Percentiles rank a stretch among this genome's conserved stretches.
These are phyloP conservation scores for Novymonas esmeraldas DNA, from an alignment of 208 protist genomes.

Conservation along the genomic window DNA sequence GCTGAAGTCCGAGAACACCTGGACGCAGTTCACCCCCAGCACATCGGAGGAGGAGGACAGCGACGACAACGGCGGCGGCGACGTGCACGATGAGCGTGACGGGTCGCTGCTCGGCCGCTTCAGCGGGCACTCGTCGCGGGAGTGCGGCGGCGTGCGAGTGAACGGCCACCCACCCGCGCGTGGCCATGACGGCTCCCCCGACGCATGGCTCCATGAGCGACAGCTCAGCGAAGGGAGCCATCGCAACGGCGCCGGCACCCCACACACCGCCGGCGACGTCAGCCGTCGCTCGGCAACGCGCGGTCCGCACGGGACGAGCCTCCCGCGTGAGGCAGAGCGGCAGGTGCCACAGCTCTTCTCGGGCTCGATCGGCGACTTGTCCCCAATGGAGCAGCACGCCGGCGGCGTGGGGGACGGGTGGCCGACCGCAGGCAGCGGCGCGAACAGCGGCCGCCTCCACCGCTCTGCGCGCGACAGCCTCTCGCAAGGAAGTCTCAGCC, in stretches of 20 bases:
- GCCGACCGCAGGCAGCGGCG: slow-evolving; percentile 6
- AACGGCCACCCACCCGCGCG: not conserved
- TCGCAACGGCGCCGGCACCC: not conserved
- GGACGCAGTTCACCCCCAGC: slow-evolving; percentile 35
- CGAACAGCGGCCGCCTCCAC: slow-evolving; percentile 3
- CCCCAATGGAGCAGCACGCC: slow-evolving; percentile 16
- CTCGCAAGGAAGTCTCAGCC: slow-evolving; percentile 9
- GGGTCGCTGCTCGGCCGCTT: slow-evolving; percentile 4
- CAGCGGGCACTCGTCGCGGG: slow-evolving; percentile 3
- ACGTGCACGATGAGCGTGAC: not conserved
- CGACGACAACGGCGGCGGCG: too few species aligned
- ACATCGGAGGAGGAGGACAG: slow-evolving; percentile 18
- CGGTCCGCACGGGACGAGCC: not conserved
- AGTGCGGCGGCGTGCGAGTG: not conserved
- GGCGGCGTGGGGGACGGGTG: slow-evolving; percentile 7
- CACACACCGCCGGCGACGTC: not conserved
- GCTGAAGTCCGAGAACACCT: slow-evolving; percentile 23
- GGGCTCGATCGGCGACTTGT: slow-evolving; percentile 1
- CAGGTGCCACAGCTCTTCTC: slow-evolving; percentile 18
- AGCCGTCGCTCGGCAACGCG: not conserved
- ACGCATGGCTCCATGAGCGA: slow-evolving; percentile 5
- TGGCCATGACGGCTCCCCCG: slow-evolving; percentile 1
- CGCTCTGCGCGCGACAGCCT: slow-evolving; percentile 23
- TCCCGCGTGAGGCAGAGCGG: slow-evolving; percentile 10
- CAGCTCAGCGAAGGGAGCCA: slow-evolving; percentile 9